Conservation (phyloP, 208 protist genomes). For the Acanthamoeba lenticulata region DNA sequence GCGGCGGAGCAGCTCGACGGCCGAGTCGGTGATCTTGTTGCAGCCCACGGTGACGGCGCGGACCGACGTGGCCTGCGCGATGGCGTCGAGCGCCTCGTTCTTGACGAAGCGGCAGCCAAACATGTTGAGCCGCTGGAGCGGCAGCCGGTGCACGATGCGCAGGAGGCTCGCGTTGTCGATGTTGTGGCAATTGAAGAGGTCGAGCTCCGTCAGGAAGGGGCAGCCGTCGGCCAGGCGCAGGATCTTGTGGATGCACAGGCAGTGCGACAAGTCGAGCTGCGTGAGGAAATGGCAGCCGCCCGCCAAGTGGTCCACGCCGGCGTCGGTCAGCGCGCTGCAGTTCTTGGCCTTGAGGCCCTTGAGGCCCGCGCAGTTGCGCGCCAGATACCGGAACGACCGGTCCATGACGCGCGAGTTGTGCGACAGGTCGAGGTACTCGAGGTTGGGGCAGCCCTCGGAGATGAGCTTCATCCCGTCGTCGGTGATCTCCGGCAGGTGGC, state of each 20-base stretch:
- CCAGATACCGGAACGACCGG: background rate
- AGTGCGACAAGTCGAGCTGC: background rate
- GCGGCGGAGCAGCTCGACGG: background rate
- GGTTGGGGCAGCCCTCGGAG: background rate
- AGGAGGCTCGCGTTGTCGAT: background rate
- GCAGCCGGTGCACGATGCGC: background rate
- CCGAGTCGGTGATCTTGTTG: slow-evolving; percentile 11
- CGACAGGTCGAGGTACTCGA: background rate
- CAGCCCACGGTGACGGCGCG: background rate
- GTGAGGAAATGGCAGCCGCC: background rate
- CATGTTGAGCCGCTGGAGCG: background rate
- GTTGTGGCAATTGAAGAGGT: slow-evolving; percentile 7
- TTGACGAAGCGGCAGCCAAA: slow-evolving; percentile 18
- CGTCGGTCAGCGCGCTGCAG: background rate
- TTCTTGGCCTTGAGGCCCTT: slow-evolving; percentile 3
- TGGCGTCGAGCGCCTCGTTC: slow-evolving; percentile 3
- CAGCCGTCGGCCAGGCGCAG: background rate
- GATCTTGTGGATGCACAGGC: slow-evolving; percentile 26
- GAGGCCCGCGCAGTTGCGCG: background rate
- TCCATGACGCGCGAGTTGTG: background rate
- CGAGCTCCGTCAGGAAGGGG: background rate
- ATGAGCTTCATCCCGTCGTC: background rate
- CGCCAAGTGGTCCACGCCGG: background rate
- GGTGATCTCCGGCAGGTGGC: background rate
- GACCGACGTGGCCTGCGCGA: background rate